Base-by-base conservation (phyloP, 805 yeast genomes). In the Pachysolen tannophilus region DNA sequence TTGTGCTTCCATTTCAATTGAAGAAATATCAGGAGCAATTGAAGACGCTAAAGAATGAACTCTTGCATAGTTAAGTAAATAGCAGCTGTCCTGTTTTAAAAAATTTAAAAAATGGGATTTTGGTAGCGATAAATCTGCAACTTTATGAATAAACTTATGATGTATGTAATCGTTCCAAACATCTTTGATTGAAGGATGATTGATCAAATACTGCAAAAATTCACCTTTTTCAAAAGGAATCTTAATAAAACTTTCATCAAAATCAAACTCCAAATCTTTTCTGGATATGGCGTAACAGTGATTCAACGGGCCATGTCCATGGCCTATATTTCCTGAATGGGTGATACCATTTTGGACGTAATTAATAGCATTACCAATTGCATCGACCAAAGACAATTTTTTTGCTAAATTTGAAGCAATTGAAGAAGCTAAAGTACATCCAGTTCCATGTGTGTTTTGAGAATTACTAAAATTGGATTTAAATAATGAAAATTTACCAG, bases 381-480 rank as follows among this genome's bases (percentile, higher is more conserved):
- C 65, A 3, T 60, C 60, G 2, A 47, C 43, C 9, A 82, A 45
- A 0, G 57, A 21, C 28, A 50, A 40, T 0, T 79, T 79, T 25
- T 62, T 62, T 3, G 92, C 88, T 14, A 84, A 46, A 42, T 81
- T 75, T 3, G 88, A 74, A 1, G 90, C 77, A 40, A 86, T 78
- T 1, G 94, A 69, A 1, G 94, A 78, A 0, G 90, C 75, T 30
- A 85, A 61, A 0, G 95, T 82, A 55, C 95, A 85, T 1, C 95
- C 95, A 2, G 94, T 84, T 9, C 95, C 95, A 53, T 85, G 95
- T 2, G 83, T 76, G 46, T 78, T 72, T 5, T 56, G 53, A 0
- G 86, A 62, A 6, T 58, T 47, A 3, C 67, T 49, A 36, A 50
- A 67, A 2, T 53, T 56, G 14, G 80, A 77, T 34, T 61, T 65